Base-by-base conservation (phyloP, 495 filamentous ascomycete species). In the Letharia columbiana region DNA sequence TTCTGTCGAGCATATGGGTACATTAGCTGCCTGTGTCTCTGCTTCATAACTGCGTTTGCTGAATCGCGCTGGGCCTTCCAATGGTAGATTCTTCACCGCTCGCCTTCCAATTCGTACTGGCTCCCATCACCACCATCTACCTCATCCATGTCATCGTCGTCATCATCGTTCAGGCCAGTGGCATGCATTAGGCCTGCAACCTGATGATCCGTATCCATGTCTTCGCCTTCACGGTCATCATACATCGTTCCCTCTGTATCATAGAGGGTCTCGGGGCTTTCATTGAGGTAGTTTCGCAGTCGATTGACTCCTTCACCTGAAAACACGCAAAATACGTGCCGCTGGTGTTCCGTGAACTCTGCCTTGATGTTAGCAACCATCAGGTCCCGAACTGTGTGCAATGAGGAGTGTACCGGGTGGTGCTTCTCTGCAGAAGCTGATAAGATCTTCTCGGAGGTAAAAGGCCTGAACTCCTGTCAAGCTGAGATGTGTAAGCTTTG, bases 261-360 rank as follows among this genome's bases (percentile, higher is more conserved):
- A 62, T 80, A 77, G 31, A 67, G 74, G 33, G 64, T 68, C 44
- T 71, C 67, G 5, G 70, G 60, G 31, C 65, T 67, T 44, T 74
- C 73, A 23, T 95, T 96, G 42, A 98, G 80, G 71, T 89, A 86
- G 35, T 84, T 78, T 35, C 95, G 91, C 7, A 99, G 83, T 59
- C 82, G 81, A 42, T 79, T 79, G 39, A 99, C 95, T 31, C 92
- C 92, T 45, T 84, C 79, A 13, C 95, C 94, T 23, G 91, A 96
- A 76, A 98, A 99, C 52, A 99, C 95, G 74, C 95, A 99, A 75
- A 95, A 99, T 31, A 98, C 91, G 12, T 89, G 86, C 64, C 94
- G 87, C 73, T 99, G 94, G 71, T 96, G 91, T 10, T 93, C 87
- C 42, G 92, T 98, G 73, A 99, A 99, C 76, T 97, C 95, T 87